Evolutionary conservation across 768 basidiomycete genomes (phyloP), one percentile per base, ranked within the genome.

Genomic region (Sistotremastrum niveocremeum): DNA sequence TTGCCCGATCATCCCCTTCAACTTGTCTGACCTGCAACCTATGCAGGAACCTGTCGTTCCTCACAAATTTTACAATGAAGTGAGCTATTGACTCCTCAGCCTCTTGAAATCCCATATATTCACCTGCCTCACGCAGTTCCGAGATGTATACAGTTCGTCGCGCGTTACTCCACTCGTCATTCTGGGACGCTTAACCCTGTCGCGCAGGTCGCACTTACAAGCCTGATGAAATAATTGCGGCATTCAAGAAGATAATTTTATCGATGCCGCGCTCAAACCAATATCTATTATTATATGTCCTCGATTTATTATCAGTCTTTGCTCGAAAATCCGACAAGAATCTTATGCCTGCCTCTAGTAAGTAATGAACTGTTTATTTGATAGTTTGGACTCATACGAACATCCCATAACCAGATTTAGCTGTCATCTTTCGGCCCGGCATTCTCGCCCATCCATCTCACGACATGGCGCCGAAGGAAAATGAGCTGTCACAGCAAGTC

Each of bases 351-450:
- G 84, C 94, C 20, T 72, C 82, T 47, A 97, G 91, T 95, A 53
- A 54, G 85, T 75, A 34, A 30, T 36, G 41, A 9, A 30, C 34
- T 34, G n/a, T 46, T 47, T 45, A 28, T 44, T 0, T 1, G 29
- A 36, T 45, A 39, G 44, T 46, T 31, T 37, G 37, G 11, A 7
- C 45, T 44, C 39, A 41, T 31, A 20, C 37, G 36, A 9, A 5
- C 47, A 41, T 34, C 46, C 45, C n/a, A 28, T 46, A 29, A 37
- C 47, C 59, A 89, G 94, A 99, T 65, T 79, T 99, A 12, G 95
- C 94, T 11, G 84, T 94, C 40, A 94, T 98, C 52, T 99, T 99
- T 64, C 85, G 91, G 48, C 95, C 95, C 0, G 95, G 93, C 11
- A 68, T 99, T 4, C 79, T 99, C 49, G 85, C 88, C 6, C 88